phyloP scores from a whole-genome alignment of 805 yeast species.

The Metschnikowia amazonensis region DNA sequence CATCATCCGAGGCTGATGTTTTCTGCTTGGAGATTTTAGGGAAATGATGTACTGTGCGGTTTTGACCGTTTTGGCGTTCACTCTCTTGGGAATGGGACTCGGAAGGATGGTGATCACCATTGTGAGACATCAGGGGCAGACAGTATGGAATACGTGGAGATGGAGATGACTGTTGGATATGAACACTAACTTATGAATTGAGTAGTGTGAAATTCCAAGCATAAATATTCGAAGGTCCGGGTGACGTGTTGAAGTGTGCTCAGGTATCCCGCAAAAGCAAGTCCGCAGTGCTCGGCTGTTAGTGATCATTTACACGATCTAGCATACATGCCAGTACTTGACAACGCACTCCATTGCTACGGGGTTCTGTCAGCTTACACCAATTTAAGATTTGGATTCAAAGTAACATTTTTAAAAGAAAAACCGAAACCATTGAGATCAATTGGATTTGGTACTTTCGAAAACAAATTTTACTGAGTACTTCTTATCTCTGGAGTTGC shows the following conservation, averaged over 20 bases:
- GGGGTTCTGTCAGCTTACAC: background rate
- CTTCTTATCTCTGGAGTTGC: background rate
- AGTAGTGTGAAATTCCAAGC: background rate
- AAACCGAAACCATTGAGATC: no score
- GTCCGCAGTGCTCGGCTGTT: constrained; percentile 1
- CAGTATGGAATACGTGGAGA: no score
- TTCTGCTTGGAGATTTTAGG: background rate
- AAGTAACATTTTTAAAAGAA: background rate
- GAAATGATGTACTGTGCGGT: background rate
- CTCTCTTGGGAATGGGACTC: background rate
- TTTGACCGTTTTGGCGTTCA: background rate
- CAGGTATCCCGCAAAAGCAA: background rate
- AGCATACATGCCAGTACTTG: background rate
- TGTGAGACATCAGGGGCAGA: constrained; percentile 1
- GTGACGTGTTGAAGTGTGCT: background rate
- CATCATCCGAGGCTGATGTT: background rate
- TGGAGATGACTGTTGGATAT: background rate
- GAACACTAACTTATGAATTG: background rate
- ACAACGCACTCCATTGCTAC: constrained; percentile 1
- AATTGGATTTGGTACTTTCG: no score
- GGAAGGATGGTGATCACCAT: background rate
- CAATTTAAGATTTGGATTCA: background rate
- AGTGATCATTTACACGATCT: background rate
- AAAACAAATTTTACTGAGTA: no score
- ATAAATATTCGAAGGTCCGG: background rate